phyloP scores from a whole-genome alignment of 768 basidiomycete species.

The Bullera alba region DNA sequence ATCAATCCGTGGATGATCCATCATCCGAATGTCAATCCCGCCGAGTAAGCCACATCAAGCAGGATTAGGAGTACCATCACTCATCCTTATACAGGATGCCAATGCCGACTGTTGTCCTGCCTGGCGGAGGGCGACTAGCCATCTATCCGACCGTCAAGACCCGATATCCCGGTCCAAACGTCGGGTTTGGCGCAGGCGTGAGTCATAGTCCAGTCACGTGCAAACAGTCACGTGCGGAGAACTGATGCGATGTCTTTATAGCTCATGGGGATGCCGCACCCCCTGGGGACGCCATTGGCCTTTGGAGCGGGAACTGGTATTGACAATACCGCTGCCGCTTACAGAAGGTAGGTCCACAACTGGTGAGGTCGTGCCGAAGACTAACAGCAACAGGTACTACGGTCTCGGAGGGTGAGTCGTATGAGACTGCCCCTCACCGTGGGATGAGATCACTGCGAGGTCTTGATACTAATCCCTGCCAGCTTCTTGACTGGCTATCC shows the following conservation, averaged over 20 bases:
- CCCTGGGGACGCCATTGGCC: slow-evolving; percentile 16
- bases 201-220: slow-evolving; percentile 14
- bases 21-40: slow-evolving; percentile 36
- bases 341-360: too few relatives aligned
- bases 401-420: slow-evolving; percentile 30
- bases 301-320: slow-evolving; percentile 35
- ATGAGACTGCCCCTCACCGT: too few relatives aligned
- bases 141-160: slow-evolving; percentile 38
- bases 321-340: slow-evolving; percentile 35
- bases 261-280: slow-evolving; percentile 37
- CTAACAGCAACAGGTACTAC: too few relatives aligned
- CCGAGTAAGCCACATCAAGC: slow-evolving; percentile 21
- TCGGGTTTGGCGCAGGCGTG: slow-evolving; percentile 34
- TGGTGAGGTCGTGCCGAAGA: too few relatives aligned
- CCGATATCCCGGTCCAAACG: slow-evolving; percentile 27
- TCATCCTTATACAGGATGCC: slow-evolving; percentile 17
- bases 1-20: slow-evolving; percentile 33
- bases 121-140: slow-evolving; percentile 31
- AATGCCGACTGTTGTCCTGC: slow-evolving; percentile 30
- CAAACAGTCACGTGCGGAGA: not conserved
- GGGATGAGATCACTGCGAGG: too few relatives aligned
- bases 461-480: not conserved
- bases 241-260: not conserved
- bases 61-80: not conserved
- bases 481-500: slow-evolving; percentile 35